Conservation (phyloP, 768 basidiomycete genomes). For the Suillus subluteus region DNA sequence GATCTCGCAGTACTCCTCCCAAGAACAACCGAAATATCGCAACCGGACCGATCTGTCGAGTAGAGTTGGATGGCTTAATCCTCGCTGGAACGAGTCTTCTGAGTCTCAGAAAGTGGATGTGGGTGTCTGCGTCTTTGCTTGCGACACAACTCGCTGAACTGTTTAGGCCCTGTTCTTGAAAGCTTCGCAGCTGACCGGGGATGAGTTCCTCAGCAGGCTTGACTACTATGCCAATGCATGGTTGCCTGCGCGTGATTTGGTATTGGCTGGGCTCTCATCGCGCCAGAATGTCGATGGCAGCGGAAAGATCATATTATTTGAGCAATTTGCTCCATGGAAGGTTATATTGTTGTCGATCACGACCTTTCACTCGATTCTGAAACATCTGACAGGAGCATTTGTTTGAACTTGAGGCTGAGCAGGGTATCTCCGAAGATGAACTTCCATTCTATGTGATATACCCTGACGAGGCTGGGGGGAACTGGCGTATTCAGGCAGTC, state of each 20-base stretch:
- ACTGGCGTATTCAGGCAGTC: constrained; percentile 95
- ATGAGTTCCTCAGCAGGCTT: constrained; percentile 80
- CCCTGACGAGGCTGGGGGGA: constrained; percentile 73
- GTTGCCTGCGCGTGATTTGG: constrained; percentile 88
- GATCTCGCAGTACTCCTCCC: constrained; percentile 75
- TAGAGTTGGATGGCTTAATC: constrained; percentile 85
- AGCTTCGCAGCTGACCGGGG: constrained; percentile 82
- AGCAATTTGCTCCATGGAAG: constrained; percentile 88
- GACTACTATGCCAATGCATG: constrained; percentile 87
- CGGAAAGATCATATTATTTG: constrained; percentile 81
- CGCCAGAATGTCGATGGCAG: constrained; percentile 64
- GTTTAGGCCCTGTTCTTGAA: constrained; percentile 69
- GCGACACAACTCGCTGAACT: constrained; percentile 12
- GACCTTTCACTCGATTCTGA: constrained; percentile 1
- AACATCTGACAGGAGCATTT: constrained; percentile 73
- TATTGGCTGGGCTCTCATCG: constrained; percentile 59
- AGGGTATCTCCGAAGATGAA: constrained; percentile 44
- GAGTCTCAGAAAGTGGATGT: constrained; percentile 76
- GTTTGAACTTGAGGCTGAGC: constrained; percentile 78
- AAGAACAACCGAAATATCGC: constrained; percentile 71
- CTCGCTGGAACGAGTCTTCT: constrained; percentile 86
- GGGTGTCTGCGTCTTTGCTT: constrained; percentile 32
- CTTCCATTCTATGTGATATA: constrained; percentile 87
- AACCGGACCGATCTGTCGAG: constrained; percentile 82
- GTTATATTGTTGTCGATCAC: constrained; percentile 38